phyloP scores from a whole-genome alignment of 1,284 basidiomycete species.

The Apiotrichum veenhuisii region DNA sequence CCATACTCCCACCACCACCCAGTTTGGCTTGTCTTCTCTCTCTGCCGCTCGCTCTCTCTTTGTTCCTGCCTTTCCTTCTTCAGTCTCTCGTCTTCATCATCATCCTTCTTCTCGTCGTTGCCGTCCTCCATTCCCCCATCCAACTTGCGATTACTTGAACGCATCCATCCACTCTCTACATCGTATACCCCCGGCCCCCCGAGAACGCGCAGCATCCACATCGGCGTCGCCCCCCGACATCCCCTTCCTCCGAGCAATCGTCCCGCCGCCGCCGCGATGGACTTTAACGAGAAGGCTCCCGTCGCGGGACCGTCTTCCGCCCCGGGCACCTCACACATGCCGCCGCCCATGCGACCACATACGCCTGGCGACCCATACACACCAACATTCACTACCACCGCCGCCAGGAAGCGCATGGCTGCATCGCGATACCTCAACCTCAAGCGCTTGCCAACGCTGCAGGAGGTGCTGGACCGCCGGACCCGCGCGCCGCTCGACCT shows the following conservation, averaged over 20 bases:
- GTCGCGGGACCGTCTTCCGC: not conserved
- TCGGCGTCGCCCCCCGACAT: not conserved
- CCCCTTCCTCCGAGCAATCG: not conserved
- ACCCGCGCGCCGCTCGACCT: slow-evolving; percentile 93
- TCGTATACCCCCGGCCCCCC: too few species aligned
- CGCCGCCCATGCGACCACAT: not conserved
- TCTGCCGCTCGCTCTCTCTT: too few species aligned
- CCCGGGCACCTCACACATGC: not conserved
- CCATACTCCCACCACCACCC: too few species aligned
- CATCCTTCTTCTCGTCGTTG: not conserved
- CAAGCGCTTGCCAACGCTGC: slow-evolving; percentile 56
- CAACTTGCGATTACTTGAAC: not conserved
- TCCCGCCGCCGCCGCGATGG: not conserved
- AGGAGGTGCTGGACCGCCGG: slow-evolving; percentile 77
- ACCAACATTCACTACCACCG: not conserved
- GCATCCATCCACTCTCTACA: not conserved
- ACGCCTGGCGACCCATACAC: not conserved
- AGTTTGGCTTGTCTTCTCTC: too few species aligned
- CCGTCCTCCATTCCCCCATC: not conserved
- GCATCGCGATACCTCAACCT: slow-evolving; percentile 44
- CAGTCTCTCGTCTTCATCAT: not conserved
- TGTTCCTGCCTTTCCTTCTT: too few species aligned
- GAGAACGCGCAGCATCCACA: not conserved
- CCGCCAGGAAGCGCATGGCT: slow-evolving; percentile 24
- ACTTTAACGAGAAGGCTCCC: not conserved